Evolutionary conservation across 768 basidiomycete genomes (phyloP).

Genomic region (Suillus discolor): DNA sequence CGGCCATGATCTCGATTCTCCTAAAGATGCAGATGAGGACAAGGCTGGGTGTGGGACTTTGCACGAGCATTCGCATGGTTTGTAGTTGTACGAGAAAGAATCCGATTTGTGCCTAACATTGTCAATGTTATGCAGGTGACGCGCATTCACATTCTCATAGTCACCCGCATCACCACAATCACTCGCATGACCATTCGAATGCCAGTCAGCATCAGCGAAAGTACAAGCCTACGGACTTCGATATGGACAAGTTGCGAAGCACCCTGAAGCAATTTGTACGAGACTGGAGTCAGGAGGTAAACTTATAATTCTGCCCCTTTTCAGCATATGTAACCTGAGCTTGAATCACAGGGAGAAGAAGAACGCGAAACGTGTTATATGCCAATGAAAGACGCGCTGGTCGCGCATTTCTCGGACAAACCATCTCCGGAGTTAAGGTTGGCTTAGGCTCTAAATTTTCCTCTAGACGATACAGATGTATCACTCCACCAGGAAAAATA

Average conservation of each 20-base stretch:
- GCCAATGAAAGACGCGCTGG: conserved; percentile 78
- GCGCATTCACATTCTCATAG: conserved; percentile 37
- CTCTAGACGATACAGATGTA: conserved; percentile 32
- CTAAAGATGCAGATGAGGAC: conserved; percentile 26
- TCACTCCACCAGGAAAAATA: conserved; percentile 49
- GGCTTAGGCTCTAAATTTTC: not conserved
- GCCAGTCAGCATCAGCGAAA: conserved; percentile 21
- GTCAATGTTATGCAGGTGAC: conserved; percentile 19
- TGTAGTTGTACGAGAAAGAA: not conserved
- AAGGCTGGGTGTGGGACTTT: conserved; percentile 13
- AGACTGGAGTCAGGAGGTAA: conserved; percentile 88
- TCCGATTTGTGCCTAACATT: conserved; percentile 13
- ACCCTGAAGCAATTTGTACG: conserved; percentile 92
- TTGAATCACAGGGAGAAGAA: conserved; percentile 54
- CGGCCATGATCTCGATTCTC: conserved; percentile 44
- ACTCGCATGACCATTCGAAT: conserved; percentile 23
- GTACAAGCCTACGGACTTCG: conserved; percentile 64
- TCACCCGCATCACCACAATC: conserved; percentile 38
- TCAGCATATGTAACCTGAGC: not conserved
- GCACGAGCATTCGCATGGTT: conserved; percentile 8
- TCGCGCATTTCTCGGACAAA: conserved; percentile 54
- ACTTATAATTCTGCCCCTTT: conserved; percentile 13
- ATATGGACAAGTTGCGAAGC: conserved; percentile 90
- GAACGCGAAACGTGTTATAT: conserved; percentile 82
- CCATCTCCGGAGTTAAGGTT: conserved; percentile 1